Evolutionary conservation across 2,329 filamentous ascomycete genomes (phyloP), one percentile per base, ranked within the genome.

Genomic region (Colletotrichum coccodes): DNA sequence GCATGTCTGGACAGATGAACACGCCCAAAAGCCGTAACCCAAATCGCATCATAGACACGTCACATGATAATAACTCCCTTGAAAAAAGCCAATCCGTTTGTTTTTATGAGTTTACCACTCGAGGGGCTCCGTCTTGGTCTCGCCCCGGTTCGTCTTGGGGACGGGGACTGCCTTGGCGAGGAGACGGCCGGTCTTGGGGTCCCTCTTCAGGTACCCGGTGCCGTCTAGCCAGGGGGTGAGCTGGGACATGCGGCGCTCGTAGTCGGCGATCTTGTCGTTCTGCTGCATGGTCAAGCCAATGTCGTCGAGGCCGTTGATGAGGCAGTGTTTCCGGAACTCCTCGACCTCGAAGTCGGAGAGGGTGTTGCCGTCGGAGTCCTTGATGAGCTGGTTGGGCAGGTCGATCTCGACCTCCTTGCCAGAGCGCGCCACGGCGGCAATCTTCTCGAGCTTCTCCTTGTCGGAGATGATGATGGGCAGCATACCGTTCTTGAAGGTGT

Each of bases 401-500:
- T 98, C 95, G 70, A 98, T 88, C 82, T 98, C 95, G 72, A 98
- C 84, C 79, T 98, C 95, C 67, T 88, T 88, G 65, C 94, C 94
- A 4, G 93, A 92, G 42, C 86, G 86, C 38, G 95, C 95, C 80
- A 97, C 93, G 30, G 85, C 89, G 42, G 92, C 91, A 72, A 98
- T 90, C 70, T 86, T 86, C 49, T 92, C 86, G 4, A 98, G 84
- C 36, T 88, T 86, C 1, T 82, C 84, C 72, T 89, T 82, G 79
- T 95, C 90, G 36, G 87, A 83, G 77, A 98, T 92, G 68, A 87
- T 83, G 70, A 98, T 90, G 54, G 95, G 95, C 71, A 98, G 86
- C 96, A 98, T 98, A 84, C 95, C 95, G 85, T 99, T 99, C 88
- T 99, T 98, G 89, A 98, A 98, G n/a, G 93, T 96, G 86, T 99